Evolutionary conservation across 2,329 filamentous ascomycete species (phyloP), one percentile per base, ranked within the genome.

Genomic region (Keithomyces neogunnii): DNA sequence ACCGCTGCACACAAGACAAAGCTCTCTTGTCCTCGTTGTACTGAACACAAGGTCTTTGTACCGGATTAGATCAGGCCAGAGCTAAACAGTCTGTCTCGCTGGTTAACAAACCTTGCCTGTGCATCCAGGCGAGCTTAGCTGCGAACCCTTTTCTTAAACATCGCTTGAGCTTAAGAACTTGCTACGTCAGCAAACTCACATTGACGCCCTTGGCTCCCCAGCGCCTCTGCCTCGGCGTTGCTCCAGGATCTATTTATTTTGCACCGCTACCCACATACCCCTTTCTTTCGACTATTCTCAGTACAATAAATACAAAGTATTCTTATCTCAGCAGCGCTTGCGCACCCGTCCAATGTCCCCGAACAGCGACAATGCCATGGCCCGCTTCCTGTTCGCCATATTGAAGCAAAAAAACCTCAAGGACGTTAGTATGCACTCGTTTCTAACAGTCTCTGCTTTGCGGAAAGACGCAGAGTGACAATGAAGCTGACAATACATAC

Each of bases 381-480:
- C 76, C 53, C 71, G 78, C 50, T 79, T 82, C 51, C 73, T 82
- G 53, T 80, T 80, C 58, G 79, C 78, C 38, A 82, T 82, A 53
- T 60, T 82, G 53, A 73, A 74, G 63, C 79, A 82, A 66, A 81
- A 80, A 66, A 76, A 73, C 52, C 72, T 82, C 49, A 82, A 80
- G 60, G 77, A 82, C 66, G 79, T 82, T 65, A 72, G 79, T 71
- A 39, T 19, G 19, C 19, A 19, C 54, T 28, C 6, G 3, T 31
- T 28, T 30, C 30, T 4, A 28, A 31, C 10, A 6, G 7, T n/a
- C 10, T 7, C 32, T 45, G 7, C 3, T 13, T 4, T 48, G 35
- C 36, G 33, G 35, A 32, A 19, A 26, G 48, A 5, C 19, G 28
- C 28, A 19, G 36, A 33, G 50, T 55, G 47, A 54, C 48, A 45